Percentiles rank a stretch among this genome's conserved stretches.
Evolutionary conservation across 257 asterid species (phyloP).

Genomic region (Coffea eugenioides): DNA sequence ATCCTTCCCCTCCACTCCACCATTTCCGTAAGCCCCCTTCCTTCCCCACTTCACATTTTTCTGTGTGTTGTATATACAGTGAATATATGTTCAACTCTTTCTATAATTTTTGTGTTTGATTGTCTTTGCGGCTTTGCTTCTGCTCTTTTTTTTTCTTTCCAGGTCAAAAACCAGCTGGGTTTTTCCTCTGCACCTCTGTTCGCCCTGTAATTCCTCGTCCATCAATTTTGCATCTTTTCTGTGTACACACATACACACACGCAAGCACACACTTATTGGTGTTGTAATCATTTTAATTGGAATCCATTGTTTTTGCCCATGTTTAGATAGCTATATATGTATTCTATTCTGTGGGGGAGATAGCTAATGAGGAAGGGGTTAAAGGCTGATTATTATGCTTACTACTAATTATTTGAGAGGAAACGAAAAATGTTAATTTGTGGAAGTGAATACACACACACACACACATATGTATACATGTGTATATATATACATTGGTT

Average conservation of each 20-base stretch:
- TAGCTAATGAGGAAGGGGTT: no score
- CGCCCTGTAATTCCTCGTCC: slow-evolving; percentile 20
- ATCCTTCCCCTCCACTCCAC: slow-evolving; percentile 15
- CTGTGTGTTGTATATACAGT: no score
- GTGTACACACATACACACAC: no score
- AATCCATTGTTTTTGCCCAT: no score
- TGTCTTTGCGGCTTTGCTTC: not conserved
- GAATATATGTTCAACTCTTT: not conserved
- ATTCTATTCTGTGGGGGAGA: not conserved
- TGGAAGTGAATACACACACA: not conserved
- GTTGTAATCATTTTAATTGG: no score
- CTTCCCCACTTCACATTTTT: not conserved
- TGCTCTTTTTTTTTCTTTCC: not conserved
- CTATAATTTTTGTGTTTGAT: not conserved
- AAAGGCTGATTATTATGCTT: not conserved
- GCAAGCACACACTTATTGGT: no score
- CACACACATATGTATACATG: no score
- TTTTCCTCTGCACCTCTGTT: slow-evolving; percentile 18
- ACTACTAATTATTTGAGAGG: not conserved
- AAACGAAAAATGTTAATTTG: not conserved
- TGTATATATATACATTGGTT: no score
- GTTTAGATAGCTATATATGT: not conserved
- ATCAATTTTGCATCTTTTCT: not conserved
- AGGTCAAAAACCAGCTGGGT: slow-evolving; percentile 21
- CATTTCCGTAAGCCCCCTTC: slow-evolving; percentile 13